Base-by-base conservation (phyloP, 345 rosid species). In the Citrus glauca region DNA sequence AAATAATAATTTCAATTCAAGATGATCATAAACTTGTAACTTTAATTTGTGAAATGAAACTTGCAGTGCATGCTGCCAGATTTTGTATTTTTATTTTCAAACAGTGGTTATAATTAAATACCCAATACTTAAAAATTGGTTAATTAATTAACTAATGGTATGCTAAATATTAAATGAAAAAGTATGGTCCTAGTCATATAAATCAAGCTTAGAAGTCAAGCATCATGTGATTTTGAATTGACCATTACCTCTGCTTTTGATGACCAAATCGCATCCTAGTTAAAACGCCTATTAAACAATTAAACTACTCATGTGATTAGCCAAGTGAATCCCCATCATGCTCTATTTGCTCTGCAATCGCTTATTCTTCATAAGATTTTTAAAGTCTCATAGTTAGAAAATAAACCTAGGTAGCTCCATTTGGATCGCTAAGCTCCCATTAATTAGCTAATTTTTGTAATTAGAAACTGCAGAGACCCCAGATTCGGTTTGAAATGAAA, bases 221-320 rank as follows among this genome's bases (percentile, higher is more conserved):
- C 6, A 67, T 66, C 81, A 76, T 82, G 82, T 75, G 79, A 70
- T 42, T 55, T n/a, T 82, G 32, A 65, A 64, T 71, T 79, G 80
- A 82, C 80, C 25, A 59, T 65, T 64, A 48, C 60, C 27, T 48
- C 48, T 13, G 38, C 35, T 60, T 71, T 48, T 33, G 40, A 45
- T 10, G 53, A 68, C 61, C 19, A 13, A 42, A 13, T 45, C 50
- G 1, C 50, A 45, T 45, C 50, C 50, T 45, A 13, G 1, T 65
- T 37, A 20, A 72, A 72, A 37, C 56, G 45, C 0, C 7, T 24
- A 73, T 78, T 78, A 74, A 69, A 69, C 30, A n/a, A 27, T 27
- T 8, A n/a, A 67, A 67, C 22, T 5, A 55, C 50, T 72, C 85
- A 77, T 76, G 81, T 83, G 85, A 77, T 27, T 53, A 17, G 50